A percentile compares a stretch with the other conserved stretches of the same genome.
phyloP scores from a whole-genome alignment of 768 basidiomycete genomes.

The Dentipellis fragilis region DNA sequence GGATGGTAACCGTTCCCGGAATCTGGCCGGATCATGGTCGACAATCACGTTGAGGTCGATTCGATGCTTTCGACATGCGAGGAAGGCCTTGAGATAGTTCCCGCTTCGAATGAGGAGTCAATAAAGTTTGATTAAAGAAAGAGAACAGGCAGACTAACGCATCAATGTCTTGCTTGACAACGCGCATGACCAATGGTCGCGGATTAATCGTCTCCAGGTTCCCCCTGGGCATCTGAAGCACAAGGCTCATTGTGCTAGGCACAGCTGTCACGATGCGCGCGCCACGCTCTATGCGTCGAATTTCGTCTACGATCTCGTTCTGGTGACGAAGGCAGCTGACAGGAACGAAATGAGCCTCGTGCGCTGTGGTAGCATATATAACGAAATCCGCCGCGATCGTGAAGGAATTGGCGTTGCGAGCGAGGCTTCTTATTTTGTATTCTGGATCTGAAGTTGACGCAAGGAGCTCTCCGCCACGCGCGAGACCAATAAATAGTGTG shows the following conservation, averaged over 20 bases:
- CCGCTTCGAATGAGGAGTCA: conserved; percentile 31
- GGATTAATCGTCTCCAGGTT: conserved; percentile 96
- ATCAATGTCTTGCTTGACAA: conserved; percentile 68
- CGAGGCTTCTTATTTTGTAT: conserved; percentile 24
- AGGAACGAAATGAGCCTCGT: conserved; percentile 71
- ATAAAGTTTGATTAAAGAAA: not conserved
- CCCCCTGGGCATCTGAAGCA: conserved; percentile 95
- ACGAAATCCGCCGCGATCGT: conserved; percentile 63
- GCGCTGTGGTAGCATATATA: conserved; percentile 76
- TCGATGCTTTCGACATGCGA: conserved; percentile 86
- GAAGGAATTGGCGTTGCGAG: conserved; percentile 62
- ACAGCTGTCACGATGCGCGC: conserved; percentile 83
- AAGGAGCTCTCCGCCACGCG: conserved; percentile 5
- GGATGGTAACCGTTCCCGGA: conserved; percentile 47
- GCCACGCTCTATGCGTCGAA: conserved; percentile 80
- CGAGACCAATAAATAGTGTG: conserved; percentile 7
- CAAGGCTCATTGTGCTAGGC: conserved; percentile 78
- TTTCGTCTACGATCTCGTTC: conserved; percentile 28
- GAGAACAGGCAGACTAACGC: conserved; percentile 36
- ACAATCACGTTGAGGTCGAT: conserved; percentile 87
- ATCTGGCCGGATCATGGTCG: conserved; percentile 62
- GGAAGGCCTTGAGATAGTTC: conserved; percentile 78
- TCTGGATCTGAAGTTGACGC: not conserved
- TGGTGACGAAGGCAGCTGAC: conserved; percentile 23
- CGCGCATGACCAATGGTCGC: conserved; percentile 79